Base-by-base conservation (phyloP, 2,329 filamentous ascomycete species). In the Ophiostoma sp. region DNA sequence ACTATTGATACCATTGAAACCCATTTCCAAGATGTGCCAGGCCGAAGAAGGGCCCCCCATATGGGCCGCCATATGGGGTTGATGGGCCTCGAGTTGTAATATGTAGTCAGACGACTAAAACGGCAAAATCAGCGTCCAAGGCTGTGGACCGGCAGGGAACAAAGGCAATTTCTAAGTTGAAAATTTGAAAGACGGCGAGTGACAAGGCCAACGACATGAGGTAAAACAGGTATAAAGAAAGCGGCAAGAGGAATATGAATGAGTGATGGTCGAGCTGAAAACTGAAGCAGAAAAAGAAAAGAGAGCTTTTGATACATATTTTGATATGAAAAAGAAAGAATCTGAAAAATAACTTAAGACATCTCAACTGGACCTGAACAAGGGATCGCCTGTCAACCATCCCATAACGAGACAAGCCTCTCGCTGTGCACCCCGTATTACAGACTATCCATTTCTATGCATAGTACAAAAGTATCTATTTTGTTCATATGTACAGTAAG, bases 341-440 rank as follows among this genome's bases (percentile, higher is more conserved):
- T 2, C 36, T 11, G 13, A 11, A 39, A 39, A 39, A 39, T 10
- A 39, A 48, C 17, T 48, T 48, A 41, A 48, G 36, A 64, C 57
- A 64, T 31, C 57, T 23, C 62, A 39, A 39, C 33, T 65, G 35
- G 17, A 35, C 62, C 35, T 64, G 62, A 27, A 41, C 62, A 65
- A 23, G 62, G 35, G 62, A 65, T 65, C 62, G 62, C 33, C 62
- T 65, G 62, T 39, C 62, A 65, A 39, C 62, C 62, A 39, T 39
- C 62, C 60, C 62, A 11, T 36, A 64, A 64, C 60, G 13, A 65
- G 62, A 65, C 62, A 65, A 65, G 62, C 62, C 35, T 39, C 35
- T 20, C 17, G 17, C 52, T n/a, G 27, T 20, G 31, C 57, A 64
- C 57, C 39, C 60, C 60, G 33, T 39, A 65, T 11, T 36, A 36